phyloP scores from a whole-genome alignment of 345 rosid genomes.

The Populus euphratica region DNA sequence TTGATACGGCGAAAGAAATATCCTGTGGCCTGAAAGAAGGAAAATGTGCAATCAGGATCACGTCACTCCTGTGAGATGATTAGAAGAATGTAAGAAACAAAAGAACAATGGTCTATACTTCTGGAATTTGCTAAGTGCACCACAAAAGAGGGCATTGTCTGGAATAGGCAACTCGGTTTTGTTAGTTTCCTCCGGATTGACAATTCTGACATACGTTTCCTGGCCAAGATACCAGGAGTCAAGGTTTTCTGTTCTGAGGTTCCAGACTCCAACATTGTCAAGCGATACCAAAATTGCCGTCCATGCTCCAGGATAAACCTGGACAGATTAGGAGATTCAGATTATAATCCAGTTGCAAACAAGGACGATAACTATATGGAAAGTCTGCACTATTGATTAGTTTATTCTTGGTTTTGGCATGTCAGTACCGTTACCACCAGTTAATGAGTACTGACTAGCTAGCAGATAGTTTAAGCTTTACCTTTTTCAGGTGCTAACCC shows the following conservation, averaged over 20 bases:
- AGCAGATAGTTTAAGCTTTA: neutral
- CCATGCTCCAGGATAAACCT: slow-evolving; percentile 99
- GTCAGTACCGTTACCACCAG: neutral
- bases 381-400: neutral
- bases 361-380: neutral
- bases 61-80: neutral
- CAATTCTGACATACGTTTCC: slow-evolving; percentile 84
- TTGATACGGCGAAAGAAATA: slow-evolving; percentile 43
- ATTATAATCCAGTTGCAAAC: neutral
- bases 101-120: slow-evolving; percentile 33
- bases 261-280: slow-evolving; percentile 97
- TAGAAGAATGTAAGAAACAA: neutral
- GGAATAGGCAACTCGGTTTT: slow-evolving; percentile 84
- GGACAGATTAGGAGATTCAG: neutral
- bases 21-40: slow-evolving; percentile 63
- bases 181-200: slow-evolving; percentile 89
- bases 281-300: slow-evolving; percentile 82
- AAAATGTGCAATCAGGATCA: slow-evolving; percentile 12
- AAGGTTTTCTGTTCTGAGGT: slow-evolving; percentile 90
- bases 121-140: slow-evolving; percentile 66
- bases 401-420: neutral
- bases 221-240: slow-evolving; percentile 99
- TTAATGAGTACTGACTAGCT: neutral
- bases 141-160: slow-evolving; percentile 84
- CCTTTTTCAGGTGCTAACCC: neutral